Base-by-base conservation (phyloP, 2,329 filamentous ascomycete genomes). In the Aspergillus ochraceoroseus region DNA sequence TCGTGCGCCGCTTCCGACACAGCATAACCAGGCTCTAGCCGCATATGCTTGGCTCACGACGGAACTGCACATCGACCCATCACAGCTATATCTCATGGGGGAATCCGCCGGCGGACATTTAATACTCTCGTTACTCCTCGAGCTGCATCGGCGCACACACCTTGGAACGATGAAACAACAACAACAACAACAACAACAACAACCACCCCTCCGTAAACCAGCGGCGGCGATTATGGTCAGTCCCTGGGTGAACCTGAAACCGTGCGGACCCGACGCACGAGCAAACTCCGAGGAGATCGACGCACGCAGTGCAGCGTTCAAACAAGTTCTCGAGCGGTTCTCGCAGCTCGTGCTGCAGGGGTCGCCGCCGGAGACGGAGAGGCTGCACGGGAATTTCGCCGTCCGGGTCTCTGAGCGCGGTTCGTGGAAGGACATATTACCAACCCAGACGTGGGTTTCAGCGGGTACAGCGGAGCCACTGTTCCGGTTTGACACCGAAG, bases 1-100 rank as follows among this genome's bases (percentile, higher is more conserved):
- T 1, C 82, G 87, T 47, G 73, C 75, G 8, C 73, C 73, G 6
- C 89, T 85, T 52, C 86, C 87, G 2, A 79, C 72, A 2, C 86
- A 92, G 62, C 65, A 89, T 5, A 70, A 82, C 28, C 77, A 94
- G 65, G 76, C 79, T 0, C 61, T 84, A 3, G 71, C 75, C 30
- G 85, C 81, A 1, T 92, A 90, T 63, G 75, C 78, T 15, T 52
- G 44, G 44, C 36, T 47, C 25, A 32, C 28, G 20, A 31, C 17
- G 7, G 36, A 40, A 12, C 13, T 44, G 22, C n/a, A 18, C 9
- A 25, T 44, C 13, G 23, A 33, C 23, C 32, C 41, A 7, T 33
- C 36, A 11, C 44, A 38, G 12, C 29, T 47, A 27, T 43, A 44
- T 29, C 41, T 44, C 19, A 31, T 44, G 8, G 41, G 44, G 12